phyloP scores from a whole-genome alignment of 768 basidiomycete species.

The Cystofilobasidium capitatum region DNA sequence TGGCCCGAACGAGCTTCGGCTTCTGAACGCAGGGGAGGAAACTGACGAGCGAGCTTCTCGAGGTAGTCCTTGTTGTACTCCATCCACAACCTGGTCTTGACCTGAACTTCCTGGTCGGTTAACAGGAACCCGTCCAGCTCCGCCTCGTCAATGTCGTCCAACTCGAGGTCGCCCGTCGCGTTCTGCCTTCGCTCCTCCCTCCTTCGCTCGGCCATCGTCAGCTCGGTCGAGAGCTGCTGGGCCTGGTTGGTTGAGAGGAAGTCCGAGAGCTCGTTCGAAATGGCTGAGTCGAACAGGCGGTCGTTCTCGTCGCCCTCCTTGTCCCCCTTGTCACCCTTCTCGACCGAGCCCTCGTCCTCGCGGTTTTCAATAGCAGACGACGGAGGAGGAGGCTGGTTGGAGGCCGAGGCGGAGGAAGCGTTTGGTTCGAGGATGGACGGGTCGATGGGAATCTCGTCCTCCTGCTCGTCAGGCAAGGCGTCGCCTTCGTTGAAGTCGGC shows the following conservation, averaged over 20 bases:
- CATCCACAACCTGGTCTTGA: conserved; percentile 89
- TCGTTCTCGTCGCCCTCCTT: conserved; percentile 45
- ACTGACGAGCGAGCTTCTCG: conserved; percentile 63
- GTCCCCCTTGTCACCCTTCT: conserved; percentile 5
- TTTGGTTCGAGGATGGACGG: neutral
- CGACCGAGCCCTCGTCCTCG: conserved; percentile 32
- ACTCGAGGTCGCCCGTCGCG: conserved; percentile 49
- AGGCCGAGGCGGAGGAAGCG: neutral
- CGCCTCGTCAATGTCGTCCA: conserved; percentile 75
- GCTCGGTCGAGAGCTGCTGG: conserved; percentile 46
- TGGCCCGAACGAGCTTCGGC: conserved; percentile 9
- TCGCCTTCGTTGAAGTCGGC: conserved; percentile 14
- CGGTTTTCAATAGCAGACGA: conserved; percentile 36
- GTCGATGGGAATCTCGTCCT: neutral
- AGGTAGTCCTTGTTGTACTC: conserved; percentile 86
- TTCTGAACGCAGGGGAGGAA: neutral
- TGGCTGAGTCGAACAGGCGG: conserved; percentile 52
- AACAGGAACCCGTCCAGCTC: conserved; percentile 71
- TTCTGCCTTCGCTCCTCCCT: conserved; percentile 32
- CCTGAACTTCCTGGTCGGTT: conserved; percentile 65
- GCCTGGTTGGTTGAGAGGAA: conserved; percentile 53
- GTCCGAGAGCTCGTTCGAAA: conserved; percentile 60
- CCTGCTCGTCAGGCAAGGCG: neutral
- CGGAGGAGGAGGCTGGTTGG: neutral
- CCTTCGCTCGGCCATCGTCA: conserved; percentile 60